Conservation (phyloP, 2,329 filamentous ascomycete genomes). For the Exserohilum turcica region DNA sequence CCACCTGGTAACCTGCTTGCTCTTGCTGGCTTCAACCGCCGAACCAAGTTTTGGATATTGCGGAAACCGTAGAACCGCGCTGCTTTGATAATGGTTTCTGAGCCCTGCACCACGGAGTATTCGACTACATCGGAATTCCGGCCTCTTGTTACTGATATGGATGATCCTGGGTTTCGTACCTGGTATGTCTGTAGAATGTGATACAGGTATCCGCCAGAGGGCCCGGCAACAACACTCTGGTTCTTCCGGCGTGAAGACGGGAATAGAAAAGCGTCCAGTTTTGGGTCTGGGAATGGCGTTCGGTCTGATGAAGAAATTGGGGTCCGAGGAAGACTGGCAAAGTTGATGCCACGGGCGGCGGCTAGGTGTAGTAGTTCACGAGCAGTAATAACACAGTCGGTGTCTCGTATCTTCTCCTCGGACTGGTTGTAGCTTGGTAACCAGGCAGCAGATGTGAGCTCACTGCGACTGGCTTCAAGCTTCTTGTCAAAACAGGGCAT, state of each 20-base stretch:
- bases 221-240: conserved; percentile 65
- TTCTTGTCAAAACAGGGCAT: conserved; percentile 99
- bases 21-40: conserved; percentile 82
- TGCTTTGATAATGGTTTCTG: conserved; percentile 43
- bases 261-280: conserved; percentile 76
- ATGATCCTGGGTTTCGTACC: conserved; percentile 70
- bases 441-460: conserved; percentile 85
- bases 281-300: conserved; percentile 73
- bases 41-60: conserved; percentile 96
- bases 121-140: conserved; percentile 92
- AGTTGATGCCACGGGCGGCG: conserved; percentile 75
- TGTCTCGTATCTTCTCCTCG: conserved; percentile 68
- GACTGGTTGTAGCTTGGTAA: conserved; percentile 31
- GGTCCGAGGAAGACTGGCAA: conserved; percentile 71
- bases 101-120: conserved; percentile 68
- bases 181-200: conserved; percentile 80
- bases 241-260: conserved; percentile 50
- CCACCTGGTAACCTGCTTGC: conserved; percentile 60
- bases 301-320: conserved; percentile 55
- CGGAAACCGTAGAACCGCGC: conserved; percentile 96
- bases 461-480: conserved; percentile 89
- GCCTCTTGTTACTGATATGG: conserved; percentile 73
- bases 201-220: conserved; percentile 86
- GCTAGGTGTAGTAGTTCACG: conserved; percentile 92
- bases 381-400: conserved; percentile 97